Conservation (phyloP, 2,329 filamentous ascomycete species). For the Sporothrix schenckii region DNA sequence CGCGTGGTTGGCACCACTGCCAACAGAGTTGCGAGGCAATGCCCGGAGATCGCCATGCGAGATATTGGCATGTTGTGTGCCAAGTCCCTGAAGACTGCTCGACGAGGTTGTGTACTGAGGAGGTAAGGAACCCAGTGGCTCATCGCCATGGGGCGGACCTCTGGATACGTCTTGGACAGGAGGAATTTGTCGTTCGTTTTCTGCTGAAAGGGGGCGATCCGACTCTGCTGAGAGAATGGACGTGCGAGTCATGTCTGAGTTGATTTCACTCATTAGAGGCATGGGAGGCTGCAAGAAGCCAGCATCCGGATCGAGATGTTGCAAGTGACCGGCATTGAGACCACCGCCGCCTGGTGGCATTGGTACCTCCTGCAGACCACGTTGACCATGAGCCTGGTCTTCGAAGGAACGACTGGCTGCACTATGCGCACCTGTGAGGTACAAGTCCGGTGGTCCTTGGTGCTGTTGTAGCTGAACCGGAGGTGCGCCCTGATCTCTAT, state of each 20-base stretch:
- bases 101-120: constrained; percentile 47
- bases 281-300: constrained; percentile 67
- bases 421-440: constrained; percentile 31
- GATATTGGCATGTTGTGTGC: constrained; percentile 67
- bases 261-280: constrained; percentile 84
- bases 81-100: constrained; percentile 57
- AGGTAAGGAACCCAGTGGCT: constrained; percentile 54
- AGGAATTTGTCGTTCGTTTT: constrained; percentile 55
- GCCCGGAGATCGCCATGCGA: constrained; percentile 62
- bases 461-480: constrained; percentile 49
- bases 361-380: neutral
- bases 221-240: constrained; percentile 84
- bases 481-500: neutral
- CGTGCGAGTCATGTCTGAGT: constrained; percentile 83
- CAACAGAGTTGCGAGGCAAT: constrained; percentile 51
- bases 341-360: constrained; percentile 16
- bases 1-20: constrained; percentile 34
- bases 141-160: constrained; percentile 59
- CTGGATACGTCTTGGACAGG: constrained; percentile 64
- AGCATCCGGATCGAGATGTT: constrained; percentile 51
- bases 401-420: constrained; percentile 29
- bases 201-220: constrained; percentile 70
- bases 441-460: constrained; percentile 42
- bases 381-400: neutral
- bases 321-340: constrained; percentile 51